These are phyloP conservation scores for Diversispora eburnea DNA, from an alignment of 192 early-diverging fungal genomes.

Conservation along the genomic window DNA sequence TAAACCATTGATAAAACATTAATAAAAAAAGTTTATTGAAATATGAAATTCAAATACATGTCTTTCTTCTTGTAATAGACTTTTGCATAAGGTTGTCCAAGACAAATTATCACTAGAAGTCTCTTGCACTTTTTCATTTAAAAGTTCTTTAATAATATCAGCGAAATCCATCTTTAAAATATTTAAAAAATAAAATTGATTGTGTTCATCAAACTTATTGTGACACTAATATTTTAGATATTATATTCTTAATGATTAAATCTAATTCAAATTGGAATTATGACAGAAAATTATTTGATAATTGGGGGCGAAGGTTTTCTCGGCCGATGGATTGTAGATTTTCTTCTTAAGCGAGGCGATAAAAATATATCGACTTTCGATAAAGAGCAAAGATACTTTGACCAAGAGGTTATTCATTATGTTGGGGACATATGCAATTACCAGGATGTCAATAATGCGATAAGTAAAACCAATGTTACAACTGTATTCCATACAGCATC, in stretches of 20 bases:
- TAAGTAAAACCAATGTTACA: conserved; percentile 47
- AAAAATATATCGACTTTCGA: conserved; percentile 79
- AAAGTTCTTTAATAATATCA: not conserved
- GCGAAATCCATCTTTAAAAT: too few species aligned
- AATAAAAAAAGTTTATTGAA: not conserved
- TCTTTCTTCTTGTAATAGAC: not conserved
- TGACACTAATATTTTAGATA: too few species aligned
- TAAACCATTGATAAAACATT: not conserved
- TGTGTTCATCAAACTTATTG: too few species aligned
- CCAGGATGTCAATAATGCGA: conserved; percentile 57
- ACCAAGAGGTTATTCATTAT: conserved; percentile 46
- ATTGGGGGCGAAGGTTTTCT: conserved; percentile 90
- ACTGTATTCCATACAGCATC: conserved; percentile 90
- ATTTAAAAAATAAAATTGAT: too few species aligned
- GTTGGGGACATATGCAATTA: conserved; percentile 49
- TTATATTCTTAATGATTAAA: too few species aligned
- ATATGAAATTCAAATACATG: not conserved
- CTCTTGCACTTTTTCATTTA: conserved; percentile 7
- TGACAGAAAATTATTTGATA: conserved; percentile 56
- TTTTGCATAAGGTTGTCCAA: conserved; percentile 9
- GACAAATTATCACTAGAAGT: not conserved
- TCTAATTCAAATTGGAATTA: not conserved
- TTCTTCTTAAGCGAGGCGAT: conserved; percentile 62
- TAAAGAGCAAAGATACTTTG: conserved; percentile 48
- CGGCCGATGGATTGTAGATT: conserved; percentile 70